Evolutionary conservation across 345 rosid species (phyloP), one percentile per base, ranked within the genome.

Genomic region (Rhizophora apiculata): DNA sequence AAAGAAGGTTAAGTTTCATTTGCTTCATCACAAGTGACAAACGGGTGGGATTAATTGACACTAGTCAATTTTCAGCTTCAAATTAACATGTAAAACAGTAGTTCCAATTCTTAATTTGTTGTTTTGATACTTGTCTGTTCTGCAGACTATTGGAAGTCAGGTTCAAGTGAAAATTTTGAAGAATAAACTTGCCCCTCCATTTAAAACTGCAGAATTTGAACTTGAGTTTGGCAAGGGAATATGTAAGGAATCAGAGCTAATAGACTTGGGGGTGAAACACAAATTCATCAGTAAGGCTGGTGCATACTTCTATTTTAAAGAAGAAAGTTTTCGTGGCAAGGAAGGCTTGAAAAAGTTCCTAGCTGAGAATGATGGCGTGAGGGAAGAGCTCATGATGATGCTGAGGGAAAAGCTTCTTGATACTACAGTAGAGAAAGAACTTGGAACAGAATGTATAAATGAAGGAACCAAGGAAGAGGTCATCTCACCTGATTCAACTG

Each of bases 201-300:
- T 96, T 66, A 86, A 81, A 82, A 86, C 88, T 4, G 93, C 84
- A 4, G 84, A 83, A 65, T 96, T 92, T 75, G 99, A 90, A 79
- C 94, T 96, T 19, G 95, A 88, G 77, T 96, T 92, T 66, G 99
- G 99, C 55, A 96, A 87, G 82, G 99, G 99, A 72, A 96, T 96
- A 75, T 81, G 86, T 72, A 85, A 84, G 62, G 83, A 71, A 62
- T 76, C 88, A 0, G 97, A 96, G 85, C 78, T 96, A 70, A 85
- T 90, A 60, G 94, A 89, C 0, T 76, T 90, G 66, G 93, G 88
- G 24, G n/a, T 88, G 56, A 90, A 88, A 72, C 84, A 92, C 81
- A 90, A 92, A 68, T 80, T 92, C n/a, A 60, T 91, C 6, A 56
- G 81, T 2, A 90, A 78, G 72, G 79, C 83, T 32, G 94, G 82